A percentile compares a stretch with the other conserved stretches of the same genome.
Evolutionary conservation across 2,329 filamentous ascomycete species (phyloP).

Genomic region (Rhexocercosporidium sp.): DNA sequence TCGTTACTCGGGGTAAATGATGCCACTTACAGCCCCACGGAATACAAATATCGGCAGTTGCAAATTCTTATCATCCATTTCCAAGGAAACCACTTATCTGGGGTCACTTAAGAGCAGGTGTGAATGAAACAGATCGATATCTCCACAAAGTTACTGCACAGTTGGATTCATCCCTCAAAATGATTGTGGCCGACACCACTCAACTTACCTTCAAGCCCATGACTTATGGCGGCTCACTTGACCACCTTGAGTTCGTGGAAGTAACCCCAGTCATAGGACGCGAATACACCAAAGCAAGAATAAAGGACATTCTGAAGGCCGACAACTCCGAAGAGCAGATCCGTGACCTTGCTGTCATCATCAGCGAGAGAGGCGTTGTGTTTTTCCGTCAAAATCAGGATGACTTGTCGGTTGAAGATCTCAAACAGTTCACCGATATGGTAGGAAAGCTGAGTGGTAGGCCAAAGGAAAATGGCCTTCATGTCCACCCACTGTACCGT

Average conservation of each 20-base stretch:
- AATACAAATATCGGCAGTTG: not conserved
- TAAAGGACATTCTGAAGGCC: slow-evolving; percentile 65
- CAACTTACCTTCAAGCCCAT: slow-evolving; percentile 29
- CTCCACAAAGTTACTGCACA: not conserved
- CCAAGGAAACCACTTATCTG: not conserved
- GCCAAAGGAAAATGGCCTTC: slow-evolving; percentile 57
- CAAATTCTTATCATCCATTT: not conserved
- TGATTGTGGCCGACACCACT: slow-evolving; percentile 24
- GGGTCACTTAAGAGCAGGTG: not conserved
- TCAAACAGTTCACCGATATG: slow-evolving; percentile 50
- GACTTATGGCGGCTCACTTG: slow-evolving; percentile 33
- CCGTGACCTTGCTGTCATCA: slow-evolving; percentile 57
- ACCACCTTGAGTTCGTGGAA: slow-evolving; percentile 58
- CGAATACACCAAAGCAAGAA: slow-evolving; percentile 63
- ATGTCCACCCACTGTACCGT: slow-evolving; percentile 58
- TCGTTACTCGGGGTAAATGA: not conserved
- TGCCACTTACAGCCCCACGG: not conserved
- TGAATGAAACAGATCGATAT: not conserved
- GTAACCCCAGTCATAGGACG: slow-evolving; percentile 66
- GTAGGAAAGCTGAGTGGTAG: slow-evolving; percentile 63
- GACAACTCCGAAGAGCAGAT: slow-evolving; percentile 67
- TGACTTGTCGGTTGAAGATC: slow-evolving; percentile 53
- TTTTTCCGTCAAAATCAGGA: slow-evolving; percentile 55
- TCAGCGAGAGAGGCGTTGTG: slow-evolving; percentile 65
- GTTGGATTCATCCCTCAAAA: slow-evolving; percentile 9